Evolutionary conservation across 148 eudicot species (phyloP), one percentile per base, ranked within the genome.

Genomic region (Cornus suecica): DNA sequence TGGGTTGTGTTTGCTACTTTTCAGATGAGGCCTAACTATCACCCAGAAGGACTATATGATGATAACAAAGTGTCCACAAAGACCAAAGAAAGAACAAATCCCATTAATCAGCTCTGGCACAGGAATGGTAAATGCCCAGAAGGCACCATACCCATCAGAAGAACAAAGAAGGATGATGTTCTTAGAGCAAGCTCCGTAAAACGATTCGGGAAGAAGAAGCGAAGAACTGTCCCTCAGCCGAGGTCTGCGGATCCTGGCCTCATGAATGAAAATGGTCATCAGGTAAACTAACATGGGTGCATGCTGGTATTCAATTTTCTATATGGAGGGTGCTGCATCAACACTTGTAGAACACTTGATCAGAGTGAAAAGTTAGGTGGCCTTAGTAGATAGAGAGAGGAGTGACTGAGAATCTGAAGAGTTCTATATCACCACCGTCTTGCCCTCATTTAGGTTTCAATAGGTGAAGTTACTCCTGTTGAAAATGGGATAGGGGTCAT

Each of bases 211-310:
- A 90, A 90, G 79, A 94, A 94, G 96, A 88, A 87, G 84, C 90
- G 52, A 27, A 90, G 84, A 74, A 76, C 77, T 78, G 65, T 83
- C 28, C 88, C 98, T 30, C 82, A 90, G 78, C 98, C 98, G 4
- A 81, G 94, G 87, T 94, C 98, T 74, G 90, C 98, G 23, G 92
- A 94, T 87, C 98, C 98, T 34, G 98, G 89, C 85, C 90, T 94
- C 64, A 83, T 88, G 78, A 90, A 90, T 72, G 82, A 94, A 83
- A 90, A 96, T 69, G 98, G 98, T 56, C 98, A 94, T 87, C 98
- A 93, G 95, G 97, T 93, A 67, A 81, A 48, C 42, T 30, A 32
- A 37, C 9, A 10, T 37, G 3, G 42, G 42, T 37, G 42, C 8
- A 6, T 37, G 7, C 9, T 37, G 9, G 42, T 8, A 37, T 1